These are phyloP conservation scores for Solidago caesia DNA, from an alignment of 129 eudicot genomes.

Conservation along the genomic window DNA sequence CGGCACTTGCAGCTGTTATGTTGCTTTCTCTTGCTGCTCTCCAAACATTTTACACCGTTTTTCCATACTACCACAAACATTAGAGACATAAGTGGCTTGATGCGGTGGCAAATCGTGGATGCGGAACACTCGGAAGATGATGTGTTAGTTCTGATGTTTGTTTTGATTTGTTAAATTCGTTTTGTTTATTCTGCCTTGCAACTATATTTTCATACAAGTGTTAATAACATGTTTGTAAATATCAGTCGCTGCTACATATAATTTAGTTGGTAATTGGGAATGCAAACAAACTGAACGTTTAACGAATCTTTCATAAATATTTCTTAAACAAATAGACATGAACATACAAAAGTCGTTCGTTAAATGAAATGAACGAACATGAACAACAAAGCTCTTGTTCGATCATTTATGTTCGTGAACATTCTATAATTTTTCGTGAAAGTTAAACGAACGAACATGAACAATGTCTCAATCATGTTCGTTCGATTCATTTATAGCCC, in stretches of 20 bases:
- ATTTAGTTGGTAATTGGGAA: too few species aligned
- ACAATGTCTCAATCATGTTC: too few species aligned
- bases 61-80: not conserved
- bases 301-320: too few species aligned
- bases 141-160: not conserved
- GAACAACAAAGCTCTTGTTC: too few species aligned
- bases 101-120: not conserved
- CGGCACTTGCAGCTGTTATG: slow-evolving; percentile 29
- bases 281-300: too few species aligned
- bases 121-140: not conserved
- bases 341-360: too few species aligned
- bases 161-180: not conserved
- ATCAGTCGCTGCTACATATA: not conserved
- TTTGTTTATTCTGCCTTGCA: not conserved
- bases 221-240: not conserved
- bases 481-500: too few species aligned
- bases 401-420: too few species aligned
- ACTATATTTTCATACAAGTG: not conserved
- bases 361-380: too few species aligned
- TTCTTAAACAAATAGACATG: too few species aligned
- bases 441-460: too few species aligned
- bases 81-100: not conserved
- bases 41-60: slow-evolving; percentile 27
- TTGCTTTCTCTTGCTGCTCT: slow-evolving; percentile 20
- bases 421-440: too few species aligned